A percentile compares a stretch with the other conserved stretches of the same genome.
phyloP scores from a whole-genome alignment of 2,329 filamentous ascomycete species.

The Alternaria sp. region DNA sequence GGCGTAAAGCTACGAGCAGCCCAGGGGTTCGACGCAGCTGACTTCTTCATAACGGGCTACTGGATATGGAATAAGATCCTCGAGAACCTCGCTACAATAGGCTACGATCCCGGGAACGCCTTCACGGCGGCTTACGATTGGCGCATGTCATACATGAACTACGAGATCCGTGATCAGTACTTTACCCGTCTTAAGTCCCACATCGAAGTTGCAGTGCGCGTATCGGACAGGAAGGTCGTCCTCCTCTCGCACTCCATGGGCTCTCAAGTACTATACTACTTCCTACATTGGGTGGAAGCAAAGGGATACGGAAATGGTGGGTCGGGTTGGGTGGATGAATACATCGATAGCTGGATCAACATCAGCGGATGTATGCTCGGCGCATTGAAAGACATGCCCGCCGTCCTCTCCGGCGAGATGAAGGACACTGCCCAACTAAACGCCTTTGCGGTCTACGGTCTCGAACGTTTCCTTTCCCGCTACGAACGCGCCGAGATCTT shows the following conservation, averaged over 20 bases:
- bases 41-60: constrained; percentile 89
- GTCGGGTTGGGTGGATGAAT: constrained; percentile 84
- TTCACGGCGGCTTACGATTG: constrained; percentile 84
- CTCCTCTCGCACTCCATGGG: constrained; percentile 97
- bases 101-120: constrained; percentile 86
- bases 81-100: constrained; percentile 93
- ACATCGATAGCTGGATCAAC: constrained; percentile 97
- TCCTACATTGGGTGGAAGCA: constrained; percentile 83
- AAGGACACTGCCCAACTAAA: constrained; percentile 97
- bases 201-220: constrained; percentile 82
- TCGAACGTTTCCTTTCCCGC: constrained; percentile 93
- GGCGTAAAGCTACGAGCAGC: constrained; percentile 89
- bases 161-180: constrained; percentile 91
- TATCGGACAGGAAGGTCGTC: constrained; percentile 80
- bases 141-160: constrained; percentile 88
- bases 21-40: constrained; percentile 95
- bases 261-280: constrained; percentile 89
- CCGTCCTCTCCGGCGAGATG: constrained; percentile 95
- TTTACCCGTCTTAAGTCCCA: constrained; percentile 90
- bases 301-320: constrained; percentile 81
- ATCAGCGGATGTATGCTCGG: constrained; percentile 98
- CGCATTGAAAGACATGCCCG: constrained; percentile 87
- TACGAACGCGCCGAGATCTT: constrained; percentile 93
- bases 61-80: constrained; percentile 99
- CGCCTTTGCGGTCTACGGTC: constrained; percentile 92